Base-by-base conservation (phyloP, 1,139 yeast genomes). In the Kluyveromyces sp. region DNA sequence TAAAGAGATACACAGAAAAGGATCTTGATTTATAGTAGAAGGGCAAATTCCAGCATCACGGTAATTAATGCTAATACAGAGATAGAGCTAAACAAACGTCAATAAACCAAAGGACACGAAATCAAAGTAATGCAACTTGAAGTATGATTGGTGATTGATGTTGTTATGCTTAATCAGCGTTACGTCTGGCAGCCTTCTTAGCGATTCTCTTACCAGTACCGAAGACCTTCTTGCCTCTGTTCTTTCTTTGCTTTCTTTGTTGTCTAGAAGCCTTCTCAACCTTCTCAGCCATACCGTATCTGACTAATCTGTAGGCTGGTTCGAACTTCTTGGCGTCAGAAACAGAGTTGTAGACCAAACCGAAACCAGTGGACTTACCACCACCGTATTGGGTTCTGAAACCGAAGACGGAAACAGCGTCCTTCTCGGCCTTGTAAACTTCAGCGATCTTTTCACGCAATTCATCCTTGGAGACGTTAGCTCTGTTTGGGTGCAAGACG, bases 321-420 rank as follows among this genome's bases (percentile, higher is more conserved):
- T 92, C 99, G 74, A 92, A 92, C 77, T 81, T 89, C 84, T 89
- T 86, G 71, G 95, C 94, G 69, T 89, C 96, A 66, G 94, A 96
- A 67, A 80, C 88, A 65, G 95, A 86, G 84, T 88, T 94, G 92
- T 92, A 92, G 70, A 94, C 84, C 71, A 92, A 82, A 74, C 98
- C 99, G 78, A 92, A 92, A 71, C 99, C 99, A 61, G 96, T 83
- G 61, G 98, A 87, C 78, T 87, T 92, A 68, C 97, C 96, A 75
- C 99, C 99, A 86, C 99, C 99, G 73, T 80, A 92, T 76, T 87
- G 94, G 66, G 98, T 92, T 82, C 95, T 86, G 95, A 92, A 85
- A 71, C 97, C 98, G 70, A 92, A 92, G 62, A 92, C 98, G 58
- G 97, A 89, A 60, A 92, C 95, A 67, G 96, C 86, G 67, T 92